phyloP scores from a whole-genome alignment of 1,139 yeast species.

The Meyerozyma smithsonii region DNA sequence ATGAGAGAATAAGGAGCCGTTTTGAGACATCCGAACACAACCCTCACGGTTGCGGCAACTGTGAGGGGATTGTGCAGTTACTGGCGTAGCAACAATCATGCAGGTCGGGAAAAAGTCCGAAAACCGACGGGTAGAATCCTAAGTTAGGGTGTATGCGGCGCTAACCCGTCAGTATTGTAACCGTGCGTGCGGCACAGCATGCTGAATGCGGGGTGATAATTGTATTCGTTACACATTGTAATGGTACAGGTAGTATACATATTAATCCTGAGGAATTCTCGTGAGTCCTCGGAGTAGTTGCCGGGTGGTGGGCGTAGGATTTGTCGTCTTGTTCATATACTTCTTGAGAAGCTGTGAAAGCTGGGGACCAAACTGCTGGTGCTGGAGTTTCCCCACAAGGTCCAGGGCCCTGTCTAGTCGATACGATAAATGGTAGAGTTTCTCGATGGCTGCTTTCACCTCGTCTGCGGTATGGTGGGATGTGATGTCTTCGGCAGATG shows the following conservation, averaged over 20 bases:
- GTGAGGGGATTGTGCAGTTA: background rate
- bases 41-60: too few relatives aligned
- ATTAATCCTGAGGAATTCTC: background rate
- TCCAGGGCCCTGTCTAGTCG: slow-evolving; percentile 19
- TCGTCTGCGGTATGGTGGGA: slow-evolving; percentile 8
- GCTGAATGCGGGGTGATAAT: background rate
- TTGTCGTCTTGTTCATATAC: slow-evolving; percentile 14
- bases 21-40: background rate
- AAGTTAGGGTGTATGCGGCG: background rate
- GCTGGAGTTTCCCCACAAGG: slow-evolving; percentile 12
- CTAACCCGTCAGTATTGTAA: slow-evolving; percentile 1
- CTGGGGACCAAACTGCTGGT: slow-evolving; percentile 4
- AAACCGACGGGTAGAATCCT: slow-evolving; percentile 6
- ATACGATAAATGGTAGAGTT: slow-evolving; percentile 19
- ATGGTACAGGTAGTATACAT: background rate
- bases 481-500: background rate
- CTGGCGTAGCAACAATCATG: slow-evolving; percentile 3
- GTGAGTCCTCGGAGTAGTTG: slow-evolving; percentile 9
- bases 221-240: background rate
- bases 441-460: slow-evolving; percentile 21
- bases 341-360: slow-evolving; percentile 15
- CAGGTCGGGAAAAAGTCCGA: slow-evolving; percentile 4
- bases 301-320: slow-evolving; percentile 12
- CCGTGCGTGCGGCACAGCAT: slow-evolving; percentile 2
- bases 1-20: background rate